Percentiles rank a stretch among this genome's conserved stretches.
Conservation (phyloP, 176 grass and related monocot species). For the Avena atlantica region DNA sequence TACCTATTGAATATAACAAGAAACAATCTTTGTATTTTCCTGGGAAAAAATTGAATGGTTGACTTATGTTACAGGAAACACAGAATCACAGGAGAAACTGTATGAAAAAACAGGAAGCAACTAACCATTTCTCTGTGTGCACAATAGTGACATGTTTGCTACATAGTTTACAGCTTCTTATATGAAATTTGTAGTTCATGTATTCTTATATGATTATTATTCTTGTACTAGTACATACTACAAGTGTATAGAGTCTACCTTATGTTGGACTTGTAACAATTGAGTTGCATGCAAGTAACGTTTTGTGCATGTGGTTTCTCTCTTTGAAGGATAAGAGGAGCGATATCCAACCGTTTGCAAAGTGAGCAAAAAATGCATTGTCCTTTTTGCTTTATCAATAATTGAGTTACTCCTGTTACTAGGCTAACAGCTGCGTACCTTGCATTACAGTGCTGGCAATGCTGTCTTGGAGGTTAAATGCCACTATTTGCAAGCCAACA, state of each 20-base stretch:
- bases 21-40: neutral
- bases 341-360: constrained; percentile 47
- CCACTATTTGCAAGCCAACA: constrained; percentile 79
- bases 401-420: constrained; percentile 35
- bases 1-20: neutral
- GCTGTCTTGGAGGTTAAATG: constrained; percentile 72
- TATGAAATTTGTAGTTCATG: constrained; percentile 4
- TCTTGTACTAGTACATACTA: constrained; percentile 15
- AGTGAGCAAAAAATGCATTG: constrained; percentile 49
- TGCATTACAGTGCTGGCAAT: constrained; percentile 55
- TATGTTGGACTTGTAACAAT: constrained; percentile 42
- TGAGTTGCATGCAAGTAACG: constrained; percentile 39
- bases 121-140: constrained; percentile 26
- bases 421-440: constrained; percentile 32
- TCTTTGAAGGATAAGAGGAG: constrained; percentile 72
- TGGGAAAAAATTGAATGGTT: neutral
- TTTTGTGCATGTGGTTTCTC: constrained; percentile 47
- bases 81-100: neutral
- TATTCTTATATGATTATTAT: constrained; percentile 18
- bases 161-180: neutral
- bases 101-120: constrained; percentile 26
- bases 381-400: constrained; percentile 23
- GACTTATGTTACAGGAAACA: constrained; percentile 22
- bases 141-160: neutral
- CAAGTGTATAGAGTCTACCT: constrained; percentile 25